These are phyloP conservation scores for Dactylellina haptotyla DNA, from an alignment of 2,329 filamentous ascomycete species.

Conservation along the genomic window DNA sequence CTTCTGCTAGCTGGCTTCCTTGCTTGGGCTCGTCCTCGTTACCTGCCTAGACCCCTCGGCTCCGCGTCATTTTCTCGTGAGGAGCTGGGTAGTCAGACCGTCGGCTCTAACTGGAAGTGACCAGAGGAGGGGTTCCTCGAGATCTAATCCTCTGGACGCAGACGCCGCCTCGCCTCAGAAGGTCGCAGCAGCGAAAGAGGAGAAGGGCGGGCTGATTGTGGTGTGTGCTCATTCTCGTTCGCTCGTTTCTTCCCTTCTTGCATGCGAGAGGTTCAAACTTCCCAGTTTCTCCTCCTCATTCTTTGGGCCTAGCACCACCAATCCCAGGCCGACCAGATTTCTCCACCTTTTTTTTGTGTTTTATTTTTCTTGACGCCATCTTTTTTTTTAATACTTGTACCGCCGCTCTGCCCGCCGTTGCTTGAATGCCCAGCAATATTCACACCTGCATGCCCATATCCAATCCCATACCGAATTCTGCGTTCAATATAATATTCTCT, in stretches of 20 bases:
- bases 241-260: too few relatives aligned
- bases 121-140: constrained; percentile 21
- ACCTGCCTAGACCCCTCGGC: constrained; percentile 21
- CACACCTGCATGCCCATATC: too few relatives aligned
- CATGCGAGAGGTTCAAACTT: constrained; percentile 46
- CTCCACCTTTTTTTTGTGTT: constrained; percentile 46
- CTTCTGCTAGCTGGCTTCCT: constrained; percentile 21
- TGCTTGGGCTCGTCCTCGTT: background rate
- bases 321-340: constrained; percentile 33
- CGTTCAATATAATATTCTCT: too few relatives aligned
- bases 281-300: constrained; percentile 51
- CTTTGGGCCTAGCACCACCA: constrained; percentile 40
- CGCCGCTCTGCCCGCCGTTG: background rate
- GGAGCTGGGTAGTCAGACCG: constrained; percentile 16
- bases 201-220: constrained; percentile 43
- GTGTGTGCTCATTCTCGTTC: constrained; percentile 20
- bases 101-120: constrained; percentile 17
- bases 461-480: too few relatives aligned
- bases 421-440: constrained; percentile 13
- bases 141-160: constrained; percentile 12
- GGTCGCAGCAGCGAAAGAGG: constrained; percentile 4
- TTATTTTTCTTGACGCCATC: constrained; percentile 43
- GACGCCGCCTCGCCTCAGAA: constrained; percentile 43
- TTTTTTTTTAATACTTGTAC: constrained; percentile 23
- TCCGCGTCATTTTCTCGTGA: constrained; percentile 46